Evolutionary conservation across 2,329 filamentous ascomycete genomes (phyloP).

Genomic region (Rhytidhysteron rufulum): DNA sequence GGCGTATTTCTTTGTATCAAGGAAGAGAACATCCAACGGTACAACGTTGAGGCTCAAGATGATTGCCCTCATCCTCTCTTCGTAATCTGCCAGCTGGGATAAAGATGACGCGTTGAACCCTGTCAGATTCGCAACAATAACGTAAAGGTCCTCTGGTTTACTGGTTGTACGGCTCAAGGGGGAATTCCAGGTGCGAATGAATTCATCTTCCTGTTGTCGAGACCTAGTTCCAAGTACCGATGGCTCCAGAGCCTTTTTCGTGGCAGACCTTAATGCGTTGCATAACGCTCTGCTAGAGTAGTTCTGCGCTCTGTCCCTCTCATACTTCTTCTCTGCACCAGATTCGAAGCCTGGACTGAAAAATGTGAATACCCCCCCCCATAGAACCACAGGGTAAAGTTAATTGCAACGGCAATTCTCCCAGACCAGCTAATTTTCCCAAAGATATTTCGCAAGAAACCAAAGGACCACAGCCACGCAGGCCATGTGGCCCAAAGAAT

Average conservation of each 20-base stretch:
- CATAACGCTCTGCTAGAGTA: neutral
- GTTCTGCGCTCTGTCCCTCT: no score
- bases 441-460: neutral
- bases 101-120: neutral
- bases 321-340: no score
- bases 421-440: neutral
- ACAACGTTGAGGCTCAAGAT: neutral
- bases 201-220: neutral
- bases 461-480: neutral
- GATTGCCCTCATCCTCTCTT: neutral
- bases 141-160: neutral
- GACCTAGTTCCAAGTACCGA: neutral
- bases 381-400: no score
- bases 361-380: no score
- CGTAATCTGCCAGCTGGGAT: neutral
- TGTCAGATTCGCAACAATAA: neutral
- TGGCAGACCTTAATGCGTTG: neutral
- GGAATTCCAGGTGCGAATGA: neutral
- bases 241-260: neutral
- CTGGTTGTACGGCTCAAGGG: neutral
- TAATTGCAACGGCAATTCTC: no score
- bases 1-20: neutral
- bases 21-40: neutral
- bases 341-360: no score
- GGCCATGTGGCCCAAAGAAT: neutral